Conservation (phyloP, 2,329 filamentous ascomycete genomes). For the Aureobasidium subglaciale region DNA sequence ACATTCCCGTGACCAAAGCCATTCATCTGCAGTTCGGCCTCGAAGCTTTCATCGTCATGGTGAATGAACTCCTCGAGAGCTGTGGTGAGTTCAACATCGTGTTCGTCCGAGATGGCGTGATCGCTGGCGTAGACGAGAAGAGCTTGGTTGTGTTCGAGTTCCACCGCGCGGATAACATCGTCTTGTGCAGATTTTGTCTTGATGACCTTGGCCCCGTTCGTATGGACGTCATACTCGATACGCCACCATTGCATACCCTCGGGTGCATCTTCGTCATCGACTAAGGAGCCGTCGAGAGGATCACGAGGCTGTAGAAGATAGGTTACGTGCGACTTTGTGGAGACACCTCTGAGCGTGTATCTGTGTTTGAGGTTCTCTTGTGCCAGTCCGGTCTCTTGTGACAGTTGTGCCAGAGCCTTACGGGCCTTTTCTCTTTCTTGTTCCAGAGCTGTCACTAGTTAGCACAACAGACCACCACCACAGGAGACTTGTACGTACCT, state of each 20-base stretch:
- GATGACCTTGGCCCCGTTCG: slow-evolving; percentile 32
- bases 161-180: slow-evolving; percentile 46
- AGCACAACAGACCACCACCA: background rate
- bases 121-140: slow-evolving; percentile 55
- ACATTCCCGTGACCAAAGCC: slow-evolving; percentile 8
- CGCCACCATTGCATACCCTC: slow-evolving; percentile 49
- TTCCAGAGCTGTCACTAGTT: slow-evolving; percentile 16
- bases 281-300: slow-evolving; percentile 21
- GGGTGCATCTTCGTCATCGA: slow-evolving; percentile 29
- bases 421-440: slow-evolving; percentile 26
- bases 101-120: slow-evolving; percentile 21
- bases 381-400: slow-evolving; percentile 18
- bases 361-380: slow-evolving; percentile 33
- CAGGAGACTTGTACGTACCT: background rate
- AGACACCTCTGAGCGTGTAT: slow-evolving; percentile 53
- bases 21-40: slow-evolving; percentile 18
- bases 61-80: slow-evolving; percentile 21
- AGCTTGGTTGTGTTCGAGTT: slow-evolving; percentile 45
- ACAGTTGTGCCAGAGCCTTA: slow-evolving; percentile 25
- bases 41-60: slow-evolving; percentile 23
- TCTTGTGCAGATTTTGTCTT: slow-evolving; percentile 32
- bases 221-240: slow-evolving; percentile 42
- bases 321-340: slow-evolving; percentile 50
- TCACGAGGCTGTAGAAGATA: slow-evolving; percentile 45
- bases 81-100: slow-evolving; percentile 7